phyloP scores from a whole-genome alignment of 2,329 filamentous ascomycete genomes.

The Epichloe elymi region DNA sequence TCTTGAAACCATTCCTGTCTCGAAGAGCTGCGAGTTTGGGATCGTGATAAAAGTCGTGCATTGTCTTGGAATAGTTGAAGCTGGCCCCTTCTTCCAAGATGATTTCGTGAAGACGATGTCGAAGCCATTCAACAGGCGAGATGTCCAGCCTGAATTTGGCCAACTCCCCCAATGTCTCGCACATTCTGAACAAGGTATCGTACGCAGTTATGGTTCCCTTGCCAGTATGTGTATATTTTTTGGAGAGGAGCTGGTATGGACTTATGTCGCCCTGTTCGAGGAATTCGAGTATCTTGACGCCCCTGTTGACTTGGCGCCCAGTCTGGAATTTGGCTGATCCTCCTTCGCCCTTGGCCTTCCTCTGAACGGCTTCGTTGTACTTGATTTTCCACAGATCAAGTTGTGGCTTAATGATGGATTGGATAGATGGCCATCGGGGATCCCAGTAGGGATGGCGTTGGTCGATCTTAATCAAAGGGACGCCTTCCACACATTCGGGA shows the following conservation, averaged over 20 bases:
- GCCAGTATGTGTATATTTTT: slow-evolving; percentile 32
- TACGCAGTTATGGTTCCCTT: slow-evolving; percentile 34
- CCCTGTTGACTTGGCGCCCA: slow-evolving; percentile 43
- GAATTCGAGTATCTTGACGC: slow-evolving; percentile 38
- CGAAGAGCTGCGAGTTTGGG: slow-evolving; percentile 35
- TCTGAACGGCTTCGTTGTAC: slow-evolving; percentile 24
- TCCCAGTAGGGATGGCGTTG: slow-evolving; percentile 43
- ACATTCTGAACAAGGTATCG: slow-evolving; percentile 43
- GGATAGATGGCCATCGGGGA: slow-evolving; percentile 34
- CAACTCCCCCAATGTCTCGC: slow-evolving; percentile 39
- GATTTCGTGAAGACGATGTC: slow-evolving; percentile 41
- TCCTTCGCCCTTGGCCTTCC: slow-evolving; percentile 17
- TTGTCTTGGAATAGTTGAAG: slow-evolving; percentile 38
- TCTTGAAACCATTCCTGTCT: slow-evolving; percentile 40
- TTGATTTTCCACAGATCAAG: slow-evolving; percentile 36
- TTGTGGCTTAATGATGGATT: slow-evolving; percentile 27
- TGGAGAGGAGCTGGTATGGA: slow-evolving; percentile 42
- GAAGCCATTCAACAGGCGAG: slow-evolving; percentile 41
- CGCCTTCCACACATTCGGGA: slow-evolving; percentile 38
- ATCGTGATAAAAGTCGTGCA: slow-evolving; percentile 44
- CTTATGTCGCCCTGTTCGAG: slow-evolving; percentile 36
- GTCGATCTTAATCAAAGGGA: slow-evolving; percentile 38
- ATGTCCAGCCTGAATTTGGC: slow-evolving; percentile 40
- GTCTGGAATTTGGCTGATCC: slow-evolving; percentile 37
- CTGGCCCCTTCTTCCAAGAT: slow-evolving; percentile 26